Evolutionary conservation across 2,329 filamentous ascomycete genomes (phyloP).

Genomic region (Diplocarpon mali): DNA sequence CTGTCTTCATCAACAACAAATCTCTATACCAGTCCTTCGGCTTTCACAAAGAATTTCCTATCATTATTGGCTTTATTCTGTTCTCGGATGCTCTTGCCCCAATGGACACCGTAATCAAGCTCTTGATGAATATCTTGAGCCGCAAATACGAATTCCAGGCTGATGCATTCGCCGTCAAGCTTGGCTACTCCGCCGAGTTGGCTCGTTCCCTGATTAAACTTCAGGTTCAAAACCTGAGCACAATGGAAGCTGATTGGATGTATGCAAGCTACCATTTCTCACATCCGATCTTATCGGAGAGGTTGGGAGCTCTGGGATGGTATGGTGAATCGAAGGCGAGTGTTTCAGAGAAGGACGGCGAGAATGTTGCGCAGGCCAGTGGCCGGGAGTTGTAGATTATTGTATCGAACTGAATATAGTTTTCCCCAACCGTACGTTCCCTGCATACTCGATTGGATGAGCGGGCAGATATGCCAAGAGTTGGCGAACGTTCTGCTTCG

Average conservation of each 20-base stretch:
- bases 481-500: neutral
- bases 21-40: constrained; percentile 88
- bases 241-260: constrained; percentile 98
- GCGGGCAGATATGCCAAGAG: neutral
- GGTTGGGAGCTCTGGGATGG: constrained; percentile 85
- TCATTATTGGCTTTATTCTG: constrained; percentile 93
- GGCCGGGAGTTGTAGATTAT: constrained; percentile 60
- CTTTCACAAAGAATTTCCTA: constrained; percentile 71
- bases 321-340: constrained; percentile 49
- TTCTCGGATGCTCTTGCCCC: constrained; percentile 95
- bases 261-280: constrained; percentile 99
- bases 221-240: constrained; percentile 94
- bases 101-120: constrained; percentile 88
- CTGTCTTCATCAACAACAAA: constrained; percentile 90
- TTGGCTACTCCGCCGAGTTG: constrained; percentile 77
- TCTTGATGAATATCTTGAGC: constrained; percentile 91
- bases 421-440: neutral
- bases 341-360: constrained; percentile 39
- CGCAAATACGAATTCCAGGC: constrained; percentile 94
- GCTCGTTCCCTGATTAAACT: constrained; percentile 88
- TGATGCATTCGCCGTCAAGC: constrained; percentile 73
- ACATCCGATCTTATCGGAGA: constrained; percentile 89
- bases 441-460: neutral
- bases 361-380: constrained; percentile 55
- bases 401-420: constrained; percentile 6